A percentile compares a stretch with the other conserved stretches of the same genome.
These are phyloP conservation scores for Moesziomyces aphidis DNA, from an alignment of 1,284 basidiomycete species.

Conservation along the genomic window DNA sequence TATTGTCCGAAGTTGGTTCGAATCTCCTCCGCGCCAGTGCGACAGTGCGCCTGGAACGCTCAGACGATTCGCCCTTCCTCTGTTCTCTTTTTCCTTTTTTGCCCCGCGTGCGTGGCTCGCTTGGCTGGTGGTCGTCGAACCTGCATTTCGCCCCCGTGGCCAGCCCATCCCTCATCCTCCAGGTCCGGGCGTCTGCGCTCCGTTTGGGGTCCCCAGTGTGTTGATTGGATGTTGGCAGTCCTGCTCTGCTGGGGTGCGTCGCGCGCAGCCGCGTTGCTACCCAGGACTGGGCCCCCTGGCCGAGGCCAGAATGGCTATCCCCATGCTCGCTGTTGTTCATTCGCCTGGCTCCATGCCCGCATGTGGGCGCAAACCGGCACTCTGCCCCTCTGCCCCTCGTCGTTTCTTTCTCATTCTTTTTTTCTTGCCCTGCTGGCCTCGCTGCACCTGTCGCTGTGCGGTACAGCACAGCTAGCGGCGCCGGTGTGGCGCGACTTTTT, in stretches of 20 bases:
- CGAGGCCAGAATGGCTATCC: not conserved
- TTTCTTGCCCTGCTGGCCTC: not conserved
- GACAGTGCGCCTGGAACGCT: not conserved
- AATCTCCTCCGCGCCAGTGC: constrained; percentile 10
- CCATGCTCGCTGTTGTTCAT: not conserved
- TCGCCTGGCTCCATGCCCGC: not conserved
- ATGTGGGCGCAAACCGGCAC: not conserved
- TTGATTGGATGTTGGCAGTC: constrained; percentile 25
- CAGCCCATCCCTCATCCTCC: constrained; percentile 4
- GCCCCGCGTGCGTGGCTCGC: constrained; percentile 10
- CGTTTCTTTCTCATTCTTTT: not conserved
- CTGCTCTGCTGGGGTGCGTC: not conserved
- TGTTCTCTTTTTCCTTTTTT: not conserved
- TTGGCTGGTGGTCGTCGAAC: constrained; percentile 1
- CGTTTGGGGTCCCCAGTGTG: constrained; percentile 30
- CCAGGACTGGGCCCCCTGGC: not conserved
- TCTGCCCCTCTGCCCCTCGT: not conserved
- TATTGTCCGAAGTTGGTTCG: constrained; percentile 11
- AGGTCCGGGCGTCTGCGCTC: constrained; percentile 14
- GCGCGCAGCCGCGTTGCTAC: not conserved
- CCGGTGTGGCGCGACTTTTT: not conserved
- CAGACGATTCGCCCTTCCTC: not conserved
- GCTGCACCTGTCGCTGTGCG: not conserved
- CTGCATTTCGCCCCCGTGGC: constrained; percentile 6
- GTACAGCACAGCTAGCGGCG: not conserved